These are phyloP conservation scores for Russula dissimulans DNA, from an alignment of 768 basidiomycete genomes.

Conservation along the genomic window DNA sequence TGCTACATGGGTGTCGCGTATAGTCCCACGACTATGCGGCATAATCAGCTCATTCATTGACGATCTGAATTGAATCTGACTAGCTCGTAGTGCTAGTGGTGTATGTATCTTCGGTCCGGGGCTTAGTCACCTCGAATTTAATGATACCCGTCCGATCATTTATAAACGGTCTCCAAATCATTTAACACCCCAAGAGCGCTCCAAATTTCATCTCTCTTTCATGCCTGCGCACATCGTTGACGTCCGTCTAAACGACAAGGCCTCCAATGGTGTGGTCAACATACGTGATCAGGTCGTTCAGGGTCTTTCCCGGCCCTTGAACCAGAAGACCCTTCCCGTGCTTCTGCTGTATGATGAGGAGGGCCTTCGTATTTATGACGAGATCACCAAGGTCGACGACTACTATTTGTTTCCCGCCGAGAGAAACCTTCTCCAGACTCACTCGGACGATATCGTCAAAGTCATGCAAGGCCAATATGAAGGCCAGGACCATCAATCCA, in stretches of 20 bases:
- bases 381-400: slow-evolving; percentile 64
- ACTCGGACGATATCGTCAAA: slow-evolving; percentile 65
- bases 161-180: background rate
- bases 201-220: background rate
- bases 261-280: slow-evolving; percentile 25
- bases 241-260: slow-evolving; percentile 33
- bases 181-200: background rate
- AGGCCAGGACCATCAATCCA: slow-evolving; percentile 16
- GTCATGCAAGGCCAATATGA: slow-evolving; percentile 48
- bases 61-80: too few relatives aligned
- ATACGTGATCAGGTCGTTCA: slow-evolving; percentile 39
- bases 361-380: slow-evolving; percentile 80
- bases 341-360: slow-evolving; percentile 79
- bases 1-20: too few relatives aligned
- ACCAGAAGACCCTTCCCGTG: slow-evolving; percentile 64
- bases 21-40: too few relatives aligned
- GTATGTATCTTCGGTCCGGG: too few relatives aligned
- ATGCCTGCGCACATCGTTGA: slow-evolving; percentile 38
- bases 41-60: too few relatives aligned
- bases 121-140: too few relatives aligned
- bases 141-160: background rate
- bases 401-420: slow-evolving; percentile 92
- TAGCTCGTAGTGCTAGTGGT: too few relatives aligned
- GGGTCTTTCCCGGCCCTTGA: slow-evolving; percentile 46
- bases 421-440: slow-evolving; percentile 67